Conservation (phyloP, 352 stramenopile species). For the Phytophthora fragariaefolia region DNA sequence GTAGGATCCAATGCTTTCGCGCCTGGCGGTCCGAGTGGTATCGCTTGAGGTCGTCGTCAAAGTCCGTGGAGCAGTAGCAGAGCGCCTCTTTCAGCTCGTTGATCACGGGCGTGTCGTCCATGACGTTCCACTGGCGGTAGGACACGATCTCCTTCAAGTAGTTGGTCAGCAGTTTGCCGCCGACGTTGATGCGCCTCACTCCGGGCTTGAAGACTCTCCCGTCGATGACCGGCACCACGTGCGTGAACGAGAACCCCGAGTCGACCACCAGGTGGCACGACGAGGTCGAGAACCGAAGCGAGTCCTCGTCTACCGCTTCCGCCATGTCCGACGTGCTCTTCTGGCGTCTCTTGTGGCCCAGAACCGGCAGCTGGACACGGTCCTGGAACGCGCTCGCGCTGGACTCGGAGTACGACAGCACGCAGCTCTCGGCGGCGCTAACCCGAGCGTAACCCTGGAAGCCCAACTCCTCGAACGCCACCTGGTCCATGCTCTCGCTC, state of each 20-base stretch:
- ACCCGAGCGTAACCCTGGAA: conserved; percentile 66
- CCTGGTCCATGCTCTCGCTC: conserved; percentile 78
- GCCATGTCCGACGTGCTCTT: background rate
- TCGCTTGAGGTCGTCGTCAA: conserved; percentile 73
- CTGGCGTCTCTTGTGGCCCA: conserved; percentile 23
- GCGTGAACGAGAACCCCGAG: conserved; percentile 95
- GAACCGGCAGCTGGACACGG: conserved; percentile 11
- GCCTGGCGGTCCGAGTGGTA: conserved; percentile 46
- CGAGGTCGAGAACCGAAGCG: conserved; percentile 51
- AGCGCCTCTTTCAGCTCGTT: conserved; percentile 91
- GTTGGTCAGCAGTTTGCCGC: conserved; percentile 97
- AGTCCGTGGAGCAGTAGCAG: conserved; percentile 91
- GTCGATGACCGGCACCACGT: conserved; percentile 93
- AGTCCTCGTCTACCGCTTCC: conserved; percentile 18
- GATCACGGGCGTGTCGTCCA: conserved; percentile 86
- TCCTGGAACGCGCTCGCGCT: conserved; percentile 34
- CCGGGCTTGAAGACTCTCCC: conserved; percentile 51
- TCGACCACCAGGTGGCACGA: conserved; percentile 91
- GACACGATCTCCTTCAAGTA: conserved; percentile 97
- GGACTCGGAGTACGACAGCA: conserved; percentile 62
- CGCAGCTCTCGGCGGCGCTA: conserved; percentile 61
- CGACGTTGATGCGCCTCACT: conserved; percentile 90
- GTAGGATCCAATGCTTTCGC: conserved; percentile 79
- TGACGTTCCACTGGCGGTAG: conserved; percentile 97
- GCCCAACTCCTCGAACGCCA: conserved; percentile 81